These are phyloP conservation scores for Heliocybe sulcata DNA, from an alignment of 1,284 basidiomycete genomes.

Conservation along the genomic window DNA sequence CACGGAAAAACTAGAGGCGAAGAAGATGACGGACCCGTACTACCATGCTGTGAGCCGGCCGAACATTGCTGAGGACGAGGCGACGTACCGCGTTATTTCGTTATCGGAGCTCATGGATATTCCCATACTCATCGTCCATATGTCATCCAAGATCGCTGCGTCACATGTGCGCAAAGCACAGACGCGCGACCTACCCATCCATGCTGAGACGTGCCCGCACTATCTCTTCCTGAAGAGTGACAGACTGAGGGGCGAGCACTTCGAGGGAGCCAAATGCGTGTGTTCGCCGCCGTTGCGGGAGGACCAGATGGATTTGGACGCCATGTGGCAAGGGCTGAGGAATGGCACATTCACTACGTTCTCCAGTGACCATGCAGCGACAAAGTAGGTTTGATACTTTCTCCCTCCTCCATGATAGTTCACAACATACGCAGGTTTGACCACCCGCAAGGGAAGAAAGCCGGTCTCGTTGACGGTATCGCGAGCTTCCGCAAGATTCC, in stretches of 20 bases:
- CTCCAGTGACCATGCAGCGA: conserved; percentile 15
- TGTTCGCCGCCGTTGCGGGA: conserved; percentile 15
- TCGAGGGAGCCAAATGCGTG: conserved; percentile 16
- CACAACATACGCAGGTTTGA: neutral
- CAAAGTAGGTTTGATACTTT: conserved; percentile 6
- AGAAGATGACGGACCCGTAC: conserved; percentile 15
- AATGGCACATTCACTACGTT: conserved; percentile 17
- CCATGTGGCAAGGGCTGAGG: conserved; percentile 14
- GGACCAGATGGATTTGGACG: conserved; percentile 13
- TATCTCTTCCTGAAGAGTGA: conserved; percentile 15
- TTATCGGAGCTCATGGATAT: conserved; percentile 18
- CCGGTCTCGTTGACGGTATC: neutral
- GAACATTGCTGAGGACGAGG: conserved; percentile 16
- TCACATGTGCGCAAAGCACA: conserved; percentile 14
- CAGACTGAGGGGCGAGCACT: conserved; percentile 12
- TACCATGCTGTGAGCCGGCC: conserved; percentile 17
- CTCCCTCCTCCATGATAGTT: neutral
- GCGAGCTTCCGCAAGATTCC: conserved; percentile 10
- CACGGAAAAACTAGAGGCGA: conserved; percentile 12
- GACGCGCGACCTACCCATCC: conserved; percentile 16
- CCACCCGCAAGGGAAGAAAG: conserved; percentile 12
- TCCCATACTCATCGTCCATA: conserved; percentile 17
- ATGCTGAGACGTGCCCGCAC: conserved; percentile 17
- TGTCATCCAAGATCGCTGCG: conserved; percentile 13
- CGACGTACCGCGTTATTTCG: conserved; percentile 15